Conservation (phyloP, 2,329 filamentous ascomycete genomes). For the Talaromyces albobiverticillius region DNA sequence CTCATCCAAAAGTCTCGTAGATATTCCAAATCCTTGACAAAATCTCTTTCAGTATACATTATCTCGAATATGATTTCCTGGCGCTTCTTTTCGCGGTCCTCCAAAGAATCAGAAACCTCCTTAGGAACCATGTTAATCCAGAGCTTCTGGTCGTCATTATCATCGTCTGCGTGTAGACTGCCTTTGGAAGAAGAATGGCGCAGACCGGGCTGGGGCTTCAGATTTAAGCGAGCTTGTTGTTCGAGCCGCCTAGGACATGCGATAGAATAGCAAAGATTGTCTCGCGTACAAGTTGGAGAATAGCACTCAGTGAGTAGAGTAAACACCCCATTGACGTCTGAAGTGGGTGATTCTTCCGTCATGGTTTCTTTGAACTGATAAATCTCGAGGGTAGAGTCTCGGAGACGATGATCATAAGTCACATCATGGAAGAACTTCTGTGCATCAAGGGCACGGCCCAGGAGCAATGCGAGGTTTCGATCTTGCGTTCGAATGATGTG, state of each 20-base stretch:
- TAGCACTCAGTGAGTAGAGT: constrained; percentile 96
- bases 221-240: constrained; percentile 88
- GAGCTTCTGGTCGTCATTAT: constrained; percentile 92
- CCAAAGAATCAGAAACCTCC: constrained; percentile 85
- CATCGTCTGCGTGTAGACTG: constrained; percentile 80
- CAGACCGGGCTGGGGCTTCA: constrained; percentile 87
- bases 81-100: constrained; percentile 90
- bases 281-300: constrained; percentile 92
- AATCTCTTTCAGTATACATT: constrained; percentile 98
- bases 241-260: constrained; percentile 90
- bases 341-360: constrained; percentile 66
- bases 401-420: constrained; percentile 91
- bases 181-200: constrained; percentile 66
- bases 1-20: constrained; percentile 98
- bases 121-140: constrained; percentile 99
- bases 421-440: constrained; percentile 99
- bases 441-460: constrained; percentile 89
- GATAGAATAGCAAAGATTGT: constrained; percentile 96
- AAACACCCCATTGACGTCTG: constrained; percentile 91
- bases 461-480: constrained; percentile 83
- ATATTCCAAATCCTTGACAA: constrained; percentile 98
- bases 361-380: constrained; percentile 96
- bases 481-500: constrained; percentile 98
- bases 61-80: constrained; percentile 98
- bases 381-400: constrained; percentile 90